Evolutionary conservation across 2,329 filamentous ascomycete genomes (phyloP).

Genomic region (Colletotrichum phormii): DNA sequence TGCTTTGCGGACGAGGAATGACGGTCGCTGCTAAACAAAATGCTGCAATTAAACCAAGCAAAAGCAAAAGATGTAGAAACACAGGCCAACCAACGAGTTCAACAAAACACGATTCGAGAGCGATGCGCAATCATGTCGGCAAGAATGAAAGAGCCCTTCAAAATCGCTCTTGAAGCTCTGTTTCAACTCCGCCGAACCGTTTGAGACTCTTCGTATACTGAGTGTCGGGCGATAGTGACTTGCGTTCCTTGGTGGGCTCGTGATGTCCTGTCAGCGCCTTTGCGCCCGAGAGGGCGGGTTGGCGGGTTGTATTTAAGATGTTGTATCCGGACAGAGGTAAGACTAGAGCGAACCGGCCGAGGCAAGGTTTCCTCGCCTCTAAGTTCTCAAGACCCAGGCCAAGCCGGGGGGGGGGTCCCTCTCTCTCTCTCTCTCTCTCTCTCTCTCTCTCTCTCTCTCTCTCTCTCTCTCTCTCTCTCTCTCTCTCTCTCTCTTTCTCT

Average conservation of each 20-base stretch:
- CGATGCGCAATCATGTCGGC: constrained; percentile 10
- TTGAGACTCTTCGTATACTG: background rate
- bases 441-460: too few species aligned
- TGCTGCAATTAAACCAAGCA: background rate
- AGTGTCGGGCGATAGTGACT: background rate
- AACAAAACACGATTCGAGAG: background rate
- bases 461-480: too few species aligned
- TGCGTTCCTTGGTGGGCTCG: too few species aligned
- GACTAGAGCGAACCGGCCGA: too few species aligned
- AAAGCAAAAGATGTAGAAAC: background rate
- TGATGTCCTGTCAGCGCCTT: background rate
- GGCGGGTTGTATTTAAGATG: constrained; percentile 29
- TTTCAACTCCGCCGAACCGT: background rate
- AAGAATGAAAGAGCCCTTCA: background rate
- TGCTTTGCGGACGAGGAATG: background rate
- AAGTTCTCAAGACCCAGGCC: background rate
- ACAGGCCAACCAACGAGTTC: background rate
- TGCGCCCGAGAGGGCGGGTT: background rate
- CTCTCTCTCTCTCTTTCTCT: too few species aligned
- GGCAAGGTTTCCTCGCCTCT: background rate
- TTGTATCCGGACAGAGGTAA: background rate
- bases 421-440: too few species aligned
- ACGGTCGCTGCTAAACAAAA: background rate
- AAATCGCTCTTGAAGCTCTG: background rate
- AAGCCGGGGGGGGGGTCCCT: too few species aligned